These are phyloP conservation scores for Umbelopsis sp. DNA, from an alignment of 192 early-diverging fungal species.

Conservation along the genomic window DNA sequence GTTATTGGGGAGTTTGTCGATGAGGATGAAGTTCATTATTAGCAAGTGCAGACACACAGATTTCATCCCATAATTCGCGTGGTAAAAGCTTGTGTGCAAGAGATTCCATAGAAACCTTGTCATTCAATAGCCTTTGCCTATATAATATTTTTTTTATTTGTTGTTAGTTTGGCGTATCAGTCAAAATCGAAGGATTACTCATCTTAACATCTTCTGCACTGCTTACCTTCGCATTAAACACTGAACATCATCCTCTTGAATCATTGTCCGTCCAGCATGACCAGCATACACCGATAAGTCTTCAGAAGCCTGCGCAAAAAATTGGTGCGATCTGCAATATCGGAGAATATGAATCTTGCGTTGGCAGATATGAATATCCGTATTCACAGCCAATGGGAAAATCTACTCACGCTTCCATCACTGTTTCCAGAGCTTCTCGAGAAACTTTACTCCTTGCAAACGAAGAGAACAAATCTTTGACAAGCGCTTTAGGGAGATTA, in stretches of 20 bases:
- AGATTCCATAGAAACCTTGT: conserved; percentile 37
- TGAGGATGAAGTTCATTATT: conserved; percentile 21
- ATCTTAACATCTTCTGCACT: neutral
- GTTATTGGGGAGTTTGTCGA: neutral
- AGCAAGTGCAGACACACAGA: conserved; percentile 14
- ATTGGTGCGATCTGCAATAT: conserved; percentile 32
- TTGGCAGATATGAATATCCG: neutral
- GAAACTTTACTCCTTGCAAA: conserved; percentile 39
- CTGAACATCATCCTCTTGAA: conserved; percentile 40
- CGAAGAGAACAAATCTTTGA: conserved; percentile 35
- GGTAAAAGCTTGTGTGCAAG: conserved; percentile 37
- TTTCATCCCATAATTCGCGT: conserved; percentile 38
- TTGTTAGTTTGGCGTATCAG: neutral
- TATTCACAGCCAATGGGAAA: neutral
- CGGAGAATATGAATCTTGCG: neutral
- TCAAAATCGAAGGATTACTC: neutral
- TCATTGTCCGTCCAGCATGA: conserved; percentile 41
- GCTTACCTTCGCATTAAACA: conserved; percentile 41
- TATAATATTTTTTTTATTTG: neutral
- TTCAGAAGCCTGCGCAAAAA: conserved; percentile 41
- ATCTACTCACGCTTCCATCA: conserved; percentile 40
- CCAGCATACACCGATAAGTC: conserved; percentile 42
- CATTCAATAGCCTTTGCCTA: conserved; percentile 35
- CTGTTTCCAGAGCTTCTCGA: conserved; percentile 37
- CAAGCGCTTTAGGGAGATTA: conserved; percentile 30